These are phyloP conservation scores for Gnomoniopsis smithogilvyi DNA, from an alignment of 2,329 filamentous ascomycete genomes.

Conservation along the genomic window DNA sequence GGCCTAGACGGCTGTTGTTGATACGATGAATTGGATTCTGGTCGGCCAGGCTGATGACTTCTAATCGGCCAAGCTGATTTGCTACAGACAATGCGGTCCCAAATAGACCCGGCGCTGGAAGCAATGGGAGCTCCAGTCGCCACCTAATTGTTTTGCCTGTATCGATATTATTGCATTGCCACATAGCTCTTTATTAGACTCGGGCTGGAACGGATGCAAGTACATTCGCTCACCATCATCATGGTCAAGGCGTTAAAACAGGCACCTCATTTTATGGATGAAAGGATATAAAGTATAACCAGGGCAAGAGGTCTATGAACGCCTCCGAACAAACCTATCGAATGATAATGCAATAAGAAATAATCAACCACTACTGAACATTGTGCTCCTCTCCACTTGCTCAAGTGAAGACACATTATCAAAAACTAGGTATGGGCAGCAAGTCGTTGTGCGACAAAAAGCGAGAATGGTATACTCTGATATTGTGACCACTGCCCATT, in stretches of 20 bases:
- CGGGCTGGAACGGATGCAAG: background rate
- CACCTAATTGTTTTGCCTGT: background rate
- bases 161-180: background rate
- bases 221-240: conserved; percentile 13
- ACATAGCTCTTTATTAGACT: background rate
- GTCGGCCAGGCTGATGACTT: background rate
- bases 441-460: too few relatives aligned
- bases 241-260: conserved; percentile 2
- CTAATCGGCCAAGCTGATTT: background rate
- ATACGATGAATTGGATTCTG: background rate
- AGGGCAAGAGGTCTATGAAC: conserved; percentile 7
- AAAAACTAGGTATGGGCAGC: too few relatives aligned
- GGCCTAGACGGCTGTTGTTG: conserved; percentile 8
- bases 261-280: background rate
- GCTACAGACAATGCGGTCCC: background rate
- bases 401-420: too few relatives aligned
- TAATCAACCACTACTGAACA: background rate
- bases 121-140: background rate
- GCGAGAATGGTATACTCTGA: too few relatives aligned
- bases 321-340: conserved; percentile 11
- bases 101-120: background rate
- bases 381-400: background rate
- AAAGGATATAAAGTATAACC: conserved; percentile 4
- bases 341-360: conserved; percentile 16
- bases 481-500: background rate